These are phyloP conservation scores for Pinus albicaulis DNA, from an alignment of 75 land plant genomes.

Conservation along the genomic window DNA sequence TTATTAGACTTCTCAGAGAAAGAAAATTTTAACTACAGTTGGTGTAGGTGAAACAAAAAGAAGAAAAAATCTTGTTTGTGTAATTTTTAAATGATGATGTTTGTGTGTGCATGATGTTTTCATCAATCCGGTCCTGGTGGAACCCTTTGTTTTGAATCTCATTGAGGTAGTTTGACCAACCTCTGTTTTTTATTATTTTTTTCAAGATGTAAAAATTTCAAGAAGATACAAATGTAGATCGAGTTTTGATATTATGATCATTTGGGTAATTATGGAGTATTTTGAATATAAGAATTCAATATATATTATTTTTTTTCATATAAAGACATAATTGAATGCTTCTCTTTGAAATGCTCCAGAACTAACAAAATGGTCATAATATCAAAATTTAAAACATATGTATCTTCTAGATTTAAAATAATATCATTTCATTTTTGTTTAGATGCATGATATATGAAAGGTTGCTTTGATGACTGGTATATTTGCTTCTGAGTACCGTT, in stretches of 20 bases:
- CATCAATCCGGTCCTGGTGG: conserved; percentile 91
- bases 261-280: not conserved
- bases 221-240: not conserved
- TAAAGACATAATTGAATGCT: too few species aligned
- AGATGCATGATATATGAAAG: not conserved
- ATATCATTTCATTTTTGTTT: not conserved
- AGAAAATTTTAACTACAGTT: not conserved
- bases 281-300: not conserved
- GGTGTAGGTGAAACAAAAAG: too few species aligned
- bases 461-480: not conserved
- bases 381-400: not conserved
- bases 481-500: not conserved
- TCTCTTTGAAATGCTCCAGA: not conserved
- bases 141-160: conserved; percentile 89
- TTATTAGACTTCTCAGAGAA: not conserved
- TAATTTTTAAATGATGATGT: not conserved
- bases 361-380: not conserved
- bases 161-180: conserved; percentile 60
- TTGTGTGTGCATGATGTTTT: conserved; percentile 71
- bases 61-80: not conserved
- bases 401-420: not conserved
- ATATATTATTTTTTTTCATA: too few species aligned
- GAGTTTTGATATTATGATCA: not conserved
- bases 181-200: not conserved
- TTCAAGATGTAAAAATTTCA: not conserved